Evolutionary conservation across 2,329 filamentous ascomycete species (phyloP), one percentile per base, ranked within the genome.

Genomic region (Volutella citrinella): DNA sequence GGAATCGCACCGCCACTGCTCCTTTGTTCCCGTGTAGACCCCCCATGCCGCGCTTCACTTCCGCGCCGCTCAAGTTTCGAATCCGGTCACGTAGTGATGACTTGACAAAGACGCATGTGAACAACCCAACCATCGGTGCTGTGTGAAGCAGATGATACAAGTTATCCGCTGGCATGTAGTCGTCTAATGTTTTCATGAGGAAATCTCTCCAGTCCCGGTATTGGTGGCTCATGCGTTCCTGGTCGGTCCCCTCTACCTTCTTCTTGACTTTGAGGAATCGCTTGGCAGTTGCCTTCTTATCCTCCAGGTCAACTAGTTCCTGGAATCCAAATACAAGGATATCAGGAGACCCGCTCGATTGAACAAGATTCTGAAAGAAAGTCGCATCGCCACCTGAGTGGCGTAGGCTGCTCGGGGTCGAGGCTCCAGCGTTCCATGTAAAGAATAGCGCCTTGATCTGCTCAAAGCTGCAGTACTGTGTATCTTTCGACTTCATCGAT

Each of bases 361-460:
- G 77, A 17, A 98, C 70, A 12, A 95, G 74, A 37, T 91, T 80
- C 45, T 81, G 80, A 54, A 97, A 85, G 59, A 97, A 97, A 26
- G 74, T 72, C 10, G 78, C 76, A 52, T 95, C 87, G 33, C 76
- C 67, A 19, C 78, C 74, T 3, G 79, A 78, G 43, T 86, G 79
- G 34, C 85, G 77, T 20, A 97, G 68, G 52, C 82, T 86, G 38
- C 80, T 82, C 0, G 93, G 93, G n/a, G 93, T 95, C 12, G 84
- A 84, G n/a, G 93, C 93, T 3, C 93, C 93, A 3, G 90, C 91
- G 58, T 98, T 98, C 93, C 93, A 98, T 1, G 90, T 96, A 69
- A 97, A 75, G 17, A 95, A 78, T 22, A 88, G 69, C 10, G 86
- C 82, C 30, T 80, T 83, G 37, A 97, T 70, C 50, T 94, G 82